A percentile compares a stretch with the other conserved stretches of the same genome.
These are phyloP conservation scores for Xylaria arbuscula DNA, from an alignment of 2,329 filamentous ascomycete species.

Conservation along the genomic window DNA sequence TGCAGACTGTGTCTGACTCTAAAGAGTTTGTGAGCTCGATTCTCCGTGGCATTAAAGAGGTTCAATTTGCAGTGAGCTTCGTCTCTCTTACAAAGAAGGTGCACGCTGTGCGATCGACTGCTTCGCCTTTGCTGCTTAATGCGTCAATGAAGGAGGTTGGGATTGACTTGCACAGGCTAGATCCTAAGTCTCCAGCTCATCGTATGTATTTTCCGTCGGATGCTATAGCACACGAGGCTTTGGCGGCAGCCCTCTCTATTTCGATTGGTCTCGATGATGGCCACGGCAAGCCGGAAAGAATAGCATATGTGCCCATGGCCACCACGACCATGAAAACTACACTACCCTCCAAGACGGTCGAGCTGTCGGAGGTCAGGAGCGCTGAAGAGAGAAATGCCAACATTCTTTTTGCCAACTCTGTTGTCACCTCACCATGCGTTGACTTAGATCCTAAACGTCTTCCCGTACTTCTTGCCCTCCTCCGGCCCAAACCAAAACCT, in stretches of 20 bases:
- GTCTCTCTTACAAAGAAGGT: conserved; percentile 87
- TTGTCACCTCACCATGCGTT: conserved; percentile 93
- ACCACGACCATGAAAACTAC: conserved; percentile 96
- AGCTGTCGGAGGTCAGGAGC: conserved; percentile 77
- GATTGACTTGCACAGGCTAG: conserved; percentile 89
- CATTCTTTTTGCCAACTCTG: conserved; percentile 94
- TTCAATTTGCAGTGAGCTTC: conserved; percentile 94
- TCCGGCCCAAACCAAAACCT: conserved; percentile 66
- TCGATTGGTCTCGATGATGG: conserved; percentile 92
- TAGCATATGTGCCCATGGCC: conserved; percentile 96
- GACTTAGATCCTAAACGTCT: conserved; percentile 93
- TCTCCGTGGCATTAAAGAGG: conserved; percentile 91
- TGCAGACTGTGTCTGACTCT: conserved; percentile 88
- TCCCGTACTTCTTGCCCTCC: conserved; percentile 81
- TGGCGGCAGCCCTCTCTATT: conserved; percentile 91
- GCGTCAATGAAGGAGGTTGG: conserved; percentile 96
- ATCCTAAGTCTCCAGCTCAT: conserved; percentile 92
- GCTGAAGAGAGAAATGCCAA: conserved; percentile 91
- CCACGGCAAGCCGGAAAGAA: conserved; percentile 83
- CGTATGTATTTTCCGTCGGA: conserved; percentile 97
- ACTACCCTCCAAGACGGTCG: conserved; percentile 91
- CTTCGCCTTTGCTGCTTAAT: conserved; percentile 82
- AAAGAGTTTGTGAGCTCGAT: conserved; percentile 93
- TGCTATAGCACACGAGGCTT: conserved; percentile 93
- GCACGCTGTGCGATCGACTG: conserved; percentile 71